Percentiles rank a stretch among this genome's conserved stretches.
Conservation (phyloP, 331 rosid species). For the Acacia concinna region DNA sequence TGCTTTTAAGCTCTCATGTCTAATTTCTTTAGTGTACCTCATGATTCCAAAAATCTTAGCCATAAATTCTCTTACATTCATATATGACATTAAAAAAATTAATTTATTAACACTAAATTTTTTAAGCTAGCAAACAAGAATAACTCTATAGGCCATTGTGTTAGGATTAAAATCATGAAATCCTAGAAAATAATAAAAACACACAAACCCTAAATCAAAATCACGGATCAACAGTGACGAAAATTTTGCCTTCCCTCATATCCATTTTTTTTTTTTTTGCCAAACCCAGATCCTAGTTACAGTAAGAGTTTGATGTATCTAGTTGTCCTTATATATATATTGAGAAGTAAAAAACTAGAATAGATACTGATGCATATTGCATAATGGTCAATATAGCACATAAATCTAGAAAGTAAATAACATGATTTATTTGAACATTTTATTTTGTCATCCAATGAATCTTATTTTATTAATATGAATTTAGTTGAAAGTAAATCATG, state of each 20-base stretch:
- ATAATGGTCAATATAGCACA: not conserved
- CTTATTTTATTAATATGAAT: not conserved
- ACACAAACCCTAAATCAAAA: not conserved
- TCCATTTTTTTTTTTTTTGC: too few species aligned
- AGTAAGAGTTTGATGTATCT: not conserved
- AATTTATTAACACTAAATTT: not conserved
- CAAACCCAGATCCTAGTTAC: not conserved
- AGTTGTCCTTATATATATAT: not conserved
- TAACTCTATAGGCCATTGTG: not conserved
- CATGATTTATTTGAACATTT: not conserved
- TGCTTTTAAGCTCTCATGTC: conserved; percentile 15
- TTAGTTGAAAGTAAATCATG: not conserved
- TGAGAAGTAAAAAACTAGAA: not conserved
- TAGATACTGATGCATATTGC: not conserved
- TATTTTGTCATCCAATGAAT: not conserved
- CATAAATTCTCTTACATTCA: not conserved
- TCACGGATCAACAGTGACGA: too few species aligned
- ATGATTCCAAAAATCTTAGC: not conserved
- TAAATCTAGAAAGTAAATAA: not conserved
- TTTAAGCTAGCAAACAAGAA: not conserved
- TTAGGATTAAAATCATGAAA: not conserved
- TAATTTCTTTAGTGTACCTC: not conserved
- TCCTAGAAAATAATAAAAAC: not conserved
- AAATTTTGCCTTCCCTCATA: too few species aligned
- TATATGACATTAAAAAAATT: not conserved